Evolutionary conservation across 768 basidiomycete genomes (phyloP).

Genomic region (Amanita thiersii): DNA sequence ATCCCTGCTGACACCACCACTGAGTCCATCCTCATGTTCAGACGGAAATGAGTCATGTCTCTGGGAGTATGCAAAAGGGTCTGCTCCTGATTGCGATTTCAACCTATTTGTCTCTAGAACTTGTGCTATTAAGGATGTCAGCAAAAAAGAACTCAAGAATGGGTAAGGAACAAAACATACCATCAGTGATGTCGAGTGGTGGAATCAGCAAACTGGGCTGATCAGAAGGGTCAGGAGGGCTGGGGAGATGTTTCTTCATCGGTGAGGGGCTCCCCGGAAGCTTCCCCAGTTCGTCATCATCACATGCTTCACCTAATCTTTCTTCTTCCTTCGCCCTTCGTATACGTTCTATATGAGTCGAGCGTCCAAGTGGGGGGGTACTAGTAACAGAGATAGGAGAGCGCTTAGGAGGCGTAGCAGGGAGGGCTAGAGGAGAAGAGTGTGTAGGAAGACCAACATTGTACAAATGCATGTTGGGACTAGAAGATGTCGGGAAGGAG

Average conservation of each 20-base stretch:
- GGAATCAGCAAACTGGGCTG: constrained; percentile 19
- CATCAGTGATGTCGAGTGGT: constrained; percentile 20
- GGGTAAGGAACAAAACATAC: constrained; percentile 9
- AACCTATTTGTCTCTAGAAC: not conserved
- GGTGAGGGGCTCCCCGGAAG: constrained; percentile 31
- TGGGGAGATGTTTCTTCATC: constrained; percentile 17
- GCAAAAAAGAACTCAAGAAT: not conserved
- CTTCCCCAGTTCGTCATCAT: constrained; percentile 18
- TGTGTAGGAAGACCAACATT: constrained; percentile 22
- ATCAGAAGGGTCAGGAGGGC: not conserved
- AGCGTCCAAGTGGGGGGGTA: constrained; percentile 29
- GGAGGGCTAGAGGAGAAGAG: constrained; percentile 24
- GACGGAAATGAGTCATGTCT: constrained; percentile 19
- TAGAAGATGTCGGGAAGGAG: constrained; percentile 13
- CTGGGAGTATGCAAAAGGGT: constrained; percentile 17
- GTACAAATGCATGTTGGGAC: constrained; percentile 16
- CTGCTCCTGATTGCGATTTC: constrained; percentile 6
- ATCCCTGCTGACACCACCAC: constrained; percentile 12
- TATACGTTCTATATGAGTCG: constrained; percentile 25
- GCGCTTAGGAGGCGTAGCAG: constrained; percentile 27
- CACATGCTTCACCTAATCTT: constrained; percentile 17
- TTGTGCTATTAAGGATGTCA: not conserved
- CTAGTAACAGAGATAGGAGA: constrained; percentile 20
- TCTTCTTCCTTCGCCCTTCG: constrained; percentile 22
- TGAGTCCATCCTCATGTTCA: constrained; percentile 13